phyloP scores from a whole-genome alignment of 139 green algal genomes.

The Chlorella sp. region DNA sequence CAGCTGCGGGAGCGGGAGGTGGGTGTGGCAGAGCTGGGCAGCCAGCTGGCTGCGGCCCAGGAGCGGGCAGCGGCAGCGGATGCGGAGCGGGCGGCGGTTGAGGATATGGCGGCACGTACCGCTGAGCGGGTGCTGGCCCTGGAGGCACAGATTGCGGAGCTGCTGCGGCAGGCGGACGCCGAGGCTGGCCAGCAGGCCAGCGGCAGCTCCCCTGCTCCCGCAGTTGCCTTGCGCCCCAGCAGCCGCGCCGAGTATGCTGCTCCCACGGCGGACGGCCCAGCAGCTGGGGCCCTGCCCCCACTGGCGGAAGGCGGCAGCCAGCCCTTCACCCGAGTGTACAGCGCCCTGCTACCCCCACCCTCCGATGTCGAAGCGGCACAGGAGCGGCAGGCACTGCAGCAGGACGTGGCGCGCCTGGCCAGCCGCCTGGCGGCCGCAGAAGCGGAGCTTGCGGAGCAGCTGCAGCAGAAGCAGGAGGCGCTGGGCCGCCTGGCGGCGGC shows the following conservation, averaged over 20 bases:
- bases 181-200: background rate
- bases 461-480: conserved; percentile 23
- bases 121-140: background rate
- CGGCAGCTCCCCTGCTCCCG: too few species aligned
- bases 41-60: background rate
- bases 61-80: background rate
- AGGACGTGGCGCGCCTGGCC: background rate
- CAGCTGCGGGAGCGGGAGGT: background rate
- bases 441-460: background rate
- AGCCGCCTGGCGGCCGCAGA: background rate
- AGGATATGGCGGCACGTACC: background rate
- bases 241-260: too few species aligned
- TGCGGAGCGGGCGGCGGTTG: background rate
- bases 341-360: background rate
- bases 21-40: background rate
- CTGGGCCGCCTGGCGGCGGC: background rate
- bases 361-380: background rate
- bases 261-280: too few species aligned
- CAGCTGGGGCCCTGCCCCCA: too few species aligned
- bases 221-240: too few species aligned
- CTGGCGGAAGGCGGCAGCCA: background rate
- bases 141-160: background rate
- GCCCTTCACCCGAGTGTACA: background rate
- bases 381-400: background rate
- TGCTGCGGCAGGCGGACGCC: background rate